Evolutionary conservation across 2,329 filamentous ascomycete genomes (phyloP).

Genomic region (Cladosporium colombiae): DNA sequence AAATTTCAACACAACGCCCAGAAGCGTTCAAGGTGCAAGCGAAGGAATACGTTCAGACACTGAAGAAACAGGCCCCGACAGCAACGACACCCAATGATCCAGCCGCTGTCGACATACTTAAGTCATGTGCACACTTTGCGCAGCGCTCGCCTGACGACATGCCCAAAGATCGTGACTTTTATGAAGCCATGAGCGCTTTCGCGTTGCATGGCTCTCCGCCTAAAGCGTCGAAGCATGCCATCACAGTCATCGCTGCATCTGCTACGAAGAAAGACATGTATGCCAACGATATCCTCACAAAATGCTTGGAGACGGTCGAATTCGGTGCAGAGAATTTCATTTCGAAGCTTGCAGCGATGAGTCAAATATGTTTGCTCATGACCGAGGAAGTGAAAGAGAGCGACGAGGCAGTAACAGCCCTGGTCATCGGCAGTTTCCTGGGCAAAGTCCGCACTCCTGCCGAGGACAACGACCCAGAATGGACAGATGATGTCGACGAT

Average conservation of each 20-base stretch:
- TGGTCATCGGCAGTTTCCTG: conserved; percentile 74
- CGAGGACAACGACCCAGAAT: conserved; percentile 47
- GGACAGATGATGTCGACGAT: conserved; percentile 66
- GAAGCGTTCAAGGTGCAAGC: conserved; percentile 92
- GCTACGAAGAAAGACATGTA: conserved; percentile 79
- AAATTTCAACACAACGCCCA: conserved; percentile 86
- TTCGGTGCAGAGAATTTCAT: conserved; percentile 76
- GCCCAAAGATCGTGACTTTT: conserved; percentile 76
- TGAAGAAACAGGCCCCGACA: conserved; percentile 78
- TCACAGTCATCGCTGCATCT: conserved; percentile 82
- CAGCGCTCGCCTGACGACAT: conserved; percentile 83
- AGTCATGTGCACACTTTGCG: conserved; percentile 90
- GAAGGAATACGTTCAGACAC: conserved; percentile 82
- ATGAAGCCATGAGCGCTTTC: conserved; percentile 78
- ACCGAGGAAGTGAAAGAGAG: conserved; percentile 71
- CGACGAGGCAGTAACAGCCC: conserved; percentile 74
- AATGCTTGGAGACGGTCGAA: conserved; percentile 71
- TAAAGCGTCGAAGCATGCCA: conserved; percentile 86
- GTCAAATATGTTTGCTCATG: conserved; percentile 74
- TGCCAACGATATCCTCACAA: conserved; percentile 77
- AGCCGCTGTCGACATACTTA: conserved; percentile 83
- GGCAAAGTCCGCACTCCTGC: conserved; percentile 61
- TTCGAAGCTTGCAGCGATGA: conserved; percentile 68
- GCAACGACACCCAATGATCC: conserved; percentile 67
- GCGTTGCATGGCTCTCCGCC: conserved; percentile 79